These are phyloP conservation scores for Leccinum broughii DNA, from an alignment of 768 basidiomycete genomes.

Conservation along the genomic window DNA sequence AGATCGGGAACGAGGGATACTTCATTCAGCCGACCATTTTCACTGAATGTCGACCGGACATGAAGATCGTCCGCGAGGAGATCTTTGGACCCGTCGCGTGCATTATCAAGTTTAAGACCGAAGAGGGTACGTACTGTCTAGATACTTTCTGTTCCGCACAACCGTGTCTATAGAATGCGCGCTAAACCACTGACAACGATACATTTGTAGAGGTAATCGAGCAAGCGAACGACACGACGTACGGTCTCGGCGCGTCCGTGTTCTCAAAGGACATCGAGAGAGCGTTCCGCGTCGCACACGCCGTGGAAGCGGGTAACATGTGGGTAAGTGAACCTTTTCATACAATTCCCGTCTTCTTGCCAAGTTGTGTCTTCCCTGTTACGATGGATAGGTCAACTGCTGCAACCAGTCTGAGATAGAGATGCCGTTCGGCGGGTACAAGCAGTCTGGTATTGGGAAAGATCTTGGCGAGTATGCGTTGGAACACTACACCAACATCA, in stretches of 20 bases:
- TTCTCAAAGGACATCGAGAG: constrained; percentile 30
- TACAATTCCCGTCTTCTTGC: neutral
- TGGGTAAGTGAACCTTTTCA: constrained; percentile 44
- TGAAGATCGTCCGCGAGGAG: constrained; percentile 16
- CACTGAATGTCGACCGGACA: constrained; percentile 6
- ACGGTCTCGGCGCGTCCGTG: constrained; percentile 12
- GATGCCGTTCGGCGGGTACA: constrained; percentile 15
- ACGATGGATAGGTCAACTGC: constrained; percentile 4
- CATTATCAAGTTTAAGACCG: constrained; percentile 10
- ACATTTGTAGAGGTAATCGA: constrained; percentile 8
- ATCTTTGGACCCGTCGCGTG: constrained; percentile 15
- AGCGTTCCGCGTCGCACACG: constrained; percentile 42
- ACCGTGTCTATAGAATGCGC: neutral
- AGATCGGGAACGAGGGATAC: constrained; percentile 8
- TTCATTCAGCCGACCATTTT: constrained; percentile 17
- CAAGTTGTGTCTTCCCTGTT: neutral
- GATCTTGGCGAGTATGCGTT: constrained; percentile 14
- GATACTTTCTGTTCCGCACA: neutral
- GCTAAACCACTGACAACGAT: neutral
- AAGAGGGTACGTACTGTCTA: neutral
- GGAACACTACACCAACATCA: constrained; percentile 12
- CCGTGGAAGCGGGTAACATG: constrained; percentile 52
- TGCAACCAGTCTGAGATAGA: constrained; percentile 7
- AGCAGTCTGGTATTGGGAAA: constrained; percentile 12
- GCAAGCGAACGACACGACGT: constrained; percentile 12